phyloP scores from a whole-genome alignment of 1,139 yeast genomes.

The Kurtzmaniella quercitrusa region DNA sequence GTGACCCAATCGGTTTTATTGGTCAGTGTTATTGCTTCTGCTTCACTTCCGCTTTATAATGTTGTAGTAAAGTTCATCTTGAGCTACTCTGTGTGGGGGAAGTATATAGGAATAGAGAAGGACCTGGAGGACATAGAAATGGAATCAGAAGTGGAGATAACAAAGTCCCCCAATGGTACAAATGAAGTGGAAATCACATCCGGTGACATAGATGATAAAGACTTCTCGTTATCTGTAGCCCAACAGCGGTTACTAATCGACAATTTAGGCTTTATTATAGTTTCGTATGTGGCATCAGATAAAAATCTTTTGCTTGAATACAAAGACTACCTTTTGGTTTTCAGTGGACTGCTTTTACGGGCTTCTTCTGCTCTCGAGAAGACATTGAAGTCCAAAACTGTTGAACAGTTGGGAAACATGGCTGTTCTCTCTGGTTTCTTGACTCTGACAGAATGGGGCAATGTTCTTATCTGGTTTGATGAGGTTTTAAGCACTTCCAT shows the following conservation, averaged over 20 bases:
- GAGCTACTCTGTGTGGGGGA: slow-evolving; percentile 34
- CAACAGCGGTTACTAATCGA: slow-evolving; percentile 60
- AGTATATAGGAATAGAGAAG: slow-evolving; percentile 22
- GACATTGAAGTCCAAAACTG: slow-evolving; percentile 61
- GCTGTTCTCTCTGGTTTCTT: slow-evolving; percentile 45
- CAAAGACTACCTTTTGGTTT: slow-evolving; percentile 65
- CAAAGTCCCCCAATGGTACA: slow-evolving; percentile 2
- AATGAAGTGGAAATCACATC: slow-evolving; percentile 10
- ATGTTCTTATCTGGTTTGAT: slow-evolving; percentile 64
- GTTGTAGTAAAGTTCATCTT: slow-evolving; percentile 36
- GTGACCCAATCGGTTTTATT: slow-evolving; percentile 57
- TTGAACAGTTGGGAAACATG: slow-evolving; percentile 59
- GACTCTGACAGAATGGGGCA: slow-evolving; percentile 49
- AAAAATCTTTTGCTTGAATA: slow-evolving; percentile 18
- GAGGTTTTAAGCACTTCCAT: slow-evolving; percentile 45
- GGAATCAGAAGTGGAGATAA: slow-evolving; percentile 10
- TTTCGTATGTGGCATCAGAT: slow-evolving; percentile 17
- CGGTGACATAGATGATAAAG: slow-evolving; percentile 16
- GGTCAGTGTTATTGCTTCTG: slow-evolving; percentile 51
- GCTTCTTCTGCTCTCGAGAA: slow-evolving; percentile 64
- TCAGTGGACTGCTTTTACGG: slow-evolving; percentile 63
- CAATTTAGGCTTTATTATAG: slow-evolving; percentile 52
- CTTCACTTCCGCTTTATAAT: slow-evolving; percentile 38
- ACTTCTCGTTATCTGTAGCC: slow-evolving; percentile 39
- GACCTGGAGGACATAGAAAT: slow-evolving; percentile 9